Conservation (phyloP, 345 rosid genomes). For the Dovyalis caffra region DNA sequence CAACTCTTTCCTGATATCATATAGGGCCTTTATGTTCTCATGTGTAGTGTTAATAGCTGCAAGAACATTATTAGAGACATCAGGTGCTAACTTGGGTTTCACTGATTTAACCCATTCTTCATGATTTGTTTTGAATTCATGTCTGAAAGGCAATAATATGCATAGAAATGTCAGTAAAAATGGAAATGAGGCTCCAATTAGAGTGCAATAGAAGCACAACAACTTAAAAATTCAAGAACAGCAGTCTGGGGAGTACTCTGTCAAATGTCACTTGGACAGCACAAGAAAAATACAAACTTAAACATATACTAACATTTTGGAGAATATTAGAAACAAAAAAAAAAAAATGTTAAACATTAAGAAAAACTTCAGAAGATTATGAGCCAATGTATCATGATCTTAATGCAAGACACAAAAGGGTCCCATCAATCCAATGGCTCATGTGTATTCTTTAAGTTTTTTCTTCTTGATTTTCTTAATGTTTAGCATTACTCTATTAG, state of each 20-base stretch:
- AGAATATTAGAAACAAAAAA: background rate
- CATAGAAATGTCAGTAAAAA: constrained; percentile 13
- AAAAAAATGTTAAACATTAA: background rate
- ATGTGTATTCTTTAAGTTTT: too few species aligned
- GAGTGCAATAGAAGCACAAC: background rate
- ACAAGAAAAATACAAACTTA: background rate
- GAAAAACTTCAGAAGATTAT: too few species aligned
- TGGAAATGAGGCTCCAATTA: background rate
- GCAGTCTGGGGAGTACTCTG: background rate
- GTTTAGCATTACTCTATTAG: too few species aligned
- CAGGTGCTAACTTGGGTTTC: constrained; percentile 68
- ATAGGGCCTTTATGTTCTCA: constrained; percentile 55
- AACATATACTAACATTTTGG: background rate
- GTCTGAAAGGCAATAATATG: constrained; percentile 45
- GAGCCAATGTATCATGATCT: too few species aligned
- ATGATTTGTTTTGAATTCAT: constrained; percentile 80
- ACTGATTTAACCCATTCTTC: constrained; percentile 82
- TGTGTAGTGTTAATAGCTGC: constrained; percentile 51
- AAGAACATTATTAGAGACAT: constrained; percentile 47
- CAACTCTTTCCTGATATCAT: constrained; percentile 77
- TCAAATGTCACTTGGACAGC: background rate
- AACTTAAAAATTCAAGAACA: background rate
- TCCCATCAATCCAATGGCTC: too few species aligned
- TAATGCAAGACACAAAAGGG: too few species aligned
- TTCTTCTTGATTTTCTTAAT: too few species aligned